These are phyloP conservation scores for Micromonas commoda DNA, from an alignment of 139 green algal genomes.

Conservation along the genomic window DNA sequence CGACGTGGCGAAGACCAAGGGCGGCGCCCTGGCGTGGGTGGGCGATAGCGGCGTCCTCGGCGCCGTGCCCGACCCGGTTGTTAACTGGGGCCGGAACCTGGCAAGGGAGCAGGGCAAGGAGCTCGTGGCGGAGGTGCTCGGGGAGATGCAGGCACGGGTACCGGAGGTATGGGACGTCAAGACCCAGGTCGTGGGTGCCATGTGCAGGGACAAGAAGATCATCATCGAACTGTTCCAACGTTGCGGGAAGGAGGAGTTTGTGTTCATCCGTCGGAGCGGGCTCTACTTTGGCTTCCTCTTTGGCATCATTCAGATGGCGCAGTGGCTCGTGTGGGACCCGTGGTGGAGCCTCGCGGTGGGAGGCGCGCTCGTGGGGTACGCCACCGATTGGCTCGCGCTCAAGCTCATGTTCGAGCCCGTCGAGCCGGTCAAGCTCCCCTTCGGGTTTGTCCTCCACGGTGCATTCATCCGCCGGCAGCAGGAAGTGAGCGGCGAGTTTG, in stretches of 20 bases:
- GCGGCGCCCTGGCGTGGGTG: not conserved
- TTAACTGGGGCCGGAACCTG: too few species aligned
- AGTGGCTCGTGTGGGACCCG: constrained; percentile 36
- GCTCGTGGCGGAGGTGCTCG: not conserved
- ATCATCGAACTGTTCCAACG: constrained; percentile 36
- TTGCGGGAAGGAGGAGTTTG: constrained; percentile 40
- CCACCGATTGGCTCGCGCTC: constrained; percentile 45
- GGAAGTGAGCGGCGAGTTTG: constrained; percentile 39
- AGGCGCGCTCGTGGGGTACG: constrained; percentile 42
- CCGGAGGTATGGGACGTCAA: constrained; percentile 32
- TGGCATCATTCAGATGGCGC: constrained; percentile 36
- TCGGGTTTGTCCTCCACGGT: constrained; percentile 33
- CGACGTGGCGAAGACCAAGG: not conserved
- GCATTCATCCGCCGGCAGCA: constrained; percentile 44
- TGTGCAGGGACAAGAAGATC: constrained; percentile 20
- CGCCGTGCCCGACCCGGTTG: too few species aligned
- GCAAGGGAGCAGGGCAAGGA: not conserved
- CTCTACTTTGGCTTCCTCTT: constrained; percentile 47
- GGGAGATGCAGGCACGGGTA: constrained; percentile 17
- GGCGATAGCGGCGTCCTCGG: not conserved
- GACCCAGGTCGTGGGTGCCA: constrained; percentile 18
- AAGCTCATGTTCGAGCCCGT: constrained; percentile 46
- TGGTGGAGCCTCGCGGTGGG: constrained; percentile 40
- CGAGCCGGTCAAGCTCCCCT: constrained; percentile 28
- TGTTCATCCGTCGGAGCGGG: constrained; percentile 38